A percentile compares a stretch with the other conserved stretches of the same genome.
phyloP scores from a whole-genome alignment of 371 early-diverging fungal genomes.

The Syncephalastrum racemosum region DNA sequence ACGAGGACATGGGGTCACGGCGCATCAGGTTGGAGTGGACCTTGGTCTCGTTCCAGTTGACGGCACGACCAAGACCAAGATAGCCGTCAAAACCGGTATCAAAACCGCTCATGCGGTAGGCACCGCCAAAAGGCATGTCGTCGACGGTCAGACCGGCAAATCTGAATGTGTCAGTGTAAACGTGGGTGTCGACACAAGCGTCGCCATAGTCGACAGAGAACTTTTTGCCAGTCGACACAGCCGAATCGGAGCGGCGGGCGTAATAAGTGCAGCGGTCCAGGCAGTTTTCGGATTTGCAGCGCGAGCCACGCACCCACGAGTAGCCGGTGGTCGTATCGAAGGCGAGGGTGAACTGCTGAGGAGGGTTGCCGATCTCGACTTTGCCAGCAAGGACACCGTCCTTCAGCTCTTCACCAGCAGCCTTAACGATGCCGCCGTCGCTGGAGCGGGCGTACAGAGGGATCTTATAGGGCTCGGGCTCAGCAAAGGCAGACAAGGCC shows the following conservation, averaged over 20 bases:
- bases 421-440: constrained; percentile 31
- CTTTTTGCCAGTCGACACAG: constrained; percentile 23
- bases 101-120: constrained; percentile 46
- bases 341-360: constrained; percentile 49
- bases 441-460: constrained; percentile 42
- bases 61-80: constrained; percentile 43
- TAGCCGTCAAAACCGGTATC: constrained; percentile 48
- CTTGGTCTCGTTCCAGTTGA: constrained; percentile 35
- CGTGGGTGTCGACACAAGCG: constrained; percentile 29
- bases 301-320: constrained; percentile 53
- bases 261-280: constrained; percentile 40
- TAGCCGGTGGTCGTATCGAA: constrained; percentile 53
- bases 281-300: constrained; percentile 49
- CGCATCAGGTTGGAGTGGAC: constrained; percentile 17
- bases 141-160: constrained; percentile 31
- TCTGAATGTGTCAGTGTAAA: constrained; percentile 37
- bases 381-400: constrained; percentile 52
- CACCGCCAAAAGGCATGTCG: constrained; percentile 47
- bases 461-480: constrained; percentile 35
- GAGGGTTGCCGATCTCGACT: constrained; percentile 43
- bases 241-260: constrained; percentile 31
- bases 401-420: constrained; percentile 43
- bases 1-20: constrained; percentile 28
- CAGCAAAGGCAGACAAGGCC: constrained; percentile 34
- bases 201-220: constrained; percentile 45